Percentiles rank a stretch among this genome's conserved stretches.
phyloP scores from a whole-genome alignment of 192 early-diverging fungal species.

The Backusella parvicylindrica region DNA sequence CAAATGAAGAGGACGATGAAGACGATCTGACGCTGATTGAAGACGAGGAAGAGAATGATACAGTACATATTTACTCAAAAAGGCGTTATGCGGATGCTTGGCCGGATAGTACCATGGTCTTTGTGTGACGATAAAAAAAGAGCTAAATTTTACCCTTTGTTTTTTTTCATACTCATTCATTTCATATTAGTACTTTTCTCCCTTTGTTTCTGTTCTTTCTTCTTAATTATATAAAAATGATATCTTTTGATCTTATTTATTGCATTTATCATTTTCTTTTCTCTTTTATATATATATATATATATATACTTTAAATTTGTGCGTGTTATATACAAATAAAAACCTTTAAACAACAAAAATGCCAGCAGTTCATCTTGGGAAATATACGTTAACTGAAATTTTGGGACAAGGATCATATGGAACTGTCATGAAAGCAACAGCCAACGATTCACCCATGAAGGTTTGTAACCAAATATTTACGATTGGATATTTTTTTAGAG shows the following conservation, averaged over 20 bases:
- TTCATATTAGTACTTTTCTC: background rate
- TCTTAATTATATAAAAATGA: background rate
- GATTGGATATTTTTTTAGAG: background rate
- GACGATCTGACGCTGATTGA: background rate
- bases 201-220: background rate
- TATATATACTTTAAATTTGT: too few species aligned
- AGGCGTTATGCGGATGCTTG: conserved; percentile 1
- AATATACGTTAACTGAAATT: background rate
- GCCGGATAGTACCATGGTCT: background rate
- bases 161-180: background rate
- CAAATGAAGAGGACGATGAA: conserved; percentile 4
- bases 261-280: background rate
- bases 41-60: background rate
- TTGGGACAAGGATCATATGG: background rate
- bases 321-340: background rate
- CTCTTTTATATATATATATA: too few species aligned
- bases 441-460: background rate
- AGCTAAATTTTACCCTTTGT: background rate
- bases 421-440: background rate
- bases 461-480: too few species aligned
- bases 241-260: background rate
- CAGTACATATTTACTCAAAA: background rate
- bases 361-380: background rate
- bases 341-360: background rate
- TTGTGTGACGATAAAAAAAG: background rate